Conservation (phyloP, 768 basidiomycete genomes). For the Coprinopsis strossmayeri region DNA sequence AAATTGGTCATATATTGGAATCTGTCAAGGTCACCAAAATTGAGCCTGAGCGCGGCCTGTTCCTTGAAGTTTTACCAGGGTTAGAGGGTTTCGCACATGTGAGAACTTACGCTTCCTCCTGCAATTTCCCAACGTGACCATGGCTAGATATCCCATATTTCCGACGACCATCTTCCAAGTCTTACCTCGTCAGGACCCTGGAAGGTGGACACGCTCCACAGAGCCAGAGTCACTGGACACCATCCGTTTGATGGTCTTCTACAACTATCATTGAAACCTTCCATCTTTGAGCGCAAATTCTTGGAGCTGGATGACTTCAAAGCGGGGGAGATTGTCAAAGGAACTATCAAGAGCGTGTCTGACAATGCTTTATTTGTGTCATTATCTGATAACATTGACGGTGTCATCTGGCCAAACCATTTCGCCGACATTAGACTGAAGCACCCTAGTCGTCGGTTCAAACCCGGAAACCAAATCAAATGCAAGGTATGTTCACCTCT, state of each 20-base stretch:
- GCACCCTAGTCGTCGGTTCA: conserved; percentile 89
- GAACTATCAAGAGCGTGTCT: conserved; percentile 79
- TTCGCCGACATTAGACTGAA: conserved; percentile 94
- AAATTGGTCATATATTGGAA: conserved; percentile 69
- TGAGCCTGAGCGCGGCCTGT: conserved; percentile 77
- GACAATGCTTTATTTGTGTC: conserved; percentile 80
- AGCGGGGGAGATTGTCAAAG: conserved; percentile 84
- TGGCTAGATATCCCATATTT: conserved; percentile 85
- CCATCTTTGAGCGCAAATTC: conserved; percentile 81
- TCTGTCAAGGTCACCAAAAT: conserved; percentile 66
- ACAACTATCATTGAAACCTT: conserved; percentile 80
- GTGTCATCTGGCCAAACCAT: conserved; percentile 90
- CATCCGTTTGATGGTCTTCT: conserved; percentile 82
- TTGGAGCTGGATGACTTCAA: conserved; percentile 74
- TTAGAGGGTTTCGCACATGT: conserved; percentile 87
- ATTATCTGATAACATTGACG: conserved; percentile 83
- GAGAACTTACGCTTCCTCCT: conserved; percentile 21
- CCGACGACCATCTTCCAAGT: conserved; percentile 85
- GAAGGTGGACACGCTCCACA: conserved; percentile 73
- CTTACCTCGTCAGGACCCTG: conserved; percentile 74
- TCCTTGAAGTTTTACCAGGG: conserved; percentile 57
- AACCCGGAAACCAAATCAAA: conserved; percentile 73
- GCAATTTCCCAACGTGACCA: conserved; percentile 7
- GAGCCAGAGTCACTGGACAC: conserved; percentile 82
- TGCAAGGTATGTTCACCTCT: conserved; percentile 56